These are phyloP conservation scores for Ballota nigra DNA, from an alignment of 257 asterid genomes.

Conservation along the genomic window DNA sequence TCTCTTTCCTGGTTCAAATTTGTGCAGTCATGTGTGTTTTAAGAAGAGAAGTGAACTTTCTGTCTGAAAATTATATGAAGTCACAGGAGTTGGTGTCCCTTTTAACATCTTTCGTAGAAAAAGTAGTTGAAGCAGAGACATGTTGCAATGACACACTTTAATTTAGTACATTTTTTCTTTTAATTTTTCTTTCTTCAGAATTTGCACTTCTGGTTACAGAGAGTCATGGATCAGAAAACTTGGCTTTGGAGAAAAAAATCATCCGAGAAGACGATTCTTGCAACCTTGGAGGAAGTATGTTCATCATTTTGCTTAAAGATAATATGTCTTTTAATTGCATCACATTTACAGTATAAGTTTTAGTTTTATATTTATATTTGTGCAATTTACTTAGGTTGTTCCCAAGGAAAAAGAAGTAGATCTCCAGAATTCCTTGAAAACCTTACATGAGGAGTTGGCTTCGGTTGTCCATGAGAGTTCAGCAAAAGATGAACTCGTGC, in stretches of 20 bases:
- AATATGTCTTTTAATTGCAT: background rate
- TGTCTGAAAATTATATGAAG: background rate
- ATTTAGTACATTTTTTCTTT: background rate
- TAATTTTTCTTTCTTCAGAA: background rate
- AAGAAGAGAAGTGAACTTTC: background rate
- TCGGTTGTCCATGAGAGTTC: slow-evolving; percentile 52
- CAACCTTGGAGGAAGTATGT: slow-evolving; percentile 65
- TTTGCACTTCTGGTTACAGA: slow-evolving; percentile 8
- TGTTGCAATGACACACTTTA: background rate
- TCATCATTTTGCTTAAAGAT: slow-evolving; percentile 3
- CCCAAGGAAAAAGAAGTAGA: slow-evolving; percentile 54
- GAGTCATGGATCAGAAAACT: slow-evolving; percentile 73
- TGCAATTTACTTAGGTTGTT: slow-evolving; percentile 25
- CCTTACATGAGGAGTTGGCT: slow-evolving; percentile 56
- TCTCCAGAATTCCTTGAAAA: slow-evolving; percentile 47
- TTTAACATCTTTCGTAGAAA: background rate
- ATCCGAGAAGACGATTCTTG: slow-evolving; percentile 65
- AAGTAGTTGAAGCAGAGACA: background rate
- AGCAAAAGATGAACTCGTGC: slow-evolving; percentile 53
- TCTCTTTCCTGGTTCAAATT: background rate
- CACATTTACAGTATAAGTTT: background rate
- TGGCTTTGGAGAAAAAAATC: slow-evolving; percentile 84
- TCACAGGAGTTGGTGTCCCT: background rate
- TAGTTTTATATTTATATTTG: background rate
- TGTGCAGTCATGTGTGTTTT: background rate